These are phyloP conservation scores for Mrakia gelida DNA, from an alignment of 768 basidiomycete species.

Conservation along the genomic window DNA sequence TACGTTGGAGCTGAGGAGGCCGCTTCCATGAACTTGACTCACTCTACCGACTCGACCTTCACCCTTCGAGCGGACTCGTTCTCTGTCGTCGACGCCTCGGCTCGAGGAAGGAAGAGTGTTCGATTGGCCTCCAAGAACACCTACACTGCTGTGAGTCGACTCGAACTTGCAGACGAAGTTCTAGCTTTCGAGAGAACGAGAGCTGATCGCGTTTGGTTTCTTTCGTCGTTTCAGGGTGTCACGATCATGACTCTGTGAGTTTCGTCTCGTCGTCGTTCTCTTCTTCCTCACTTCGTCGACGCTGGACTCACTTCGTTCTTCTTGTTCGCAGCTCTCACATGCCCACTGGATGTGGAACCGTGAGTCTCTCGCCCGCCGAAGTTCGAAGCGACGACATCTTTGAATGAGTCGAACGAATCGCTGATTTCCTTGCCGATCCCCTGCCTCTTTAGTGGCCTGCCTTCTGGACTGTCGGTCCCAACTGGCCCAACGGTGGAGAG, in stretches of 20 bases:
- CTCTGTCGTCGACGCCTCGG: constrained; percentile 51
- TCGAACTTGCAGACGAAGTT: neutral
- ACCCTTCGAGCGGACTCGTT: constrained; percentile 85
- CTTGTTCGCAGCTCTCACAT: constrained; percentile 55
- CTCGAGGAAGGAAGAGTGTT: constrained; percentile 63
- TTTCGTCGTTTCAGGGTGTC: constrained; percentile 51
- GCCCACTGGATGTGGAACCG: constrained; percentile 82
- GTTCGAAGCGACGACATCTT: no score
- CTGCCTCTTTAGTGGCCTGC: constrained; percentile 38
- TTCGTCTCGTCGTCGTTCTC: neutral
- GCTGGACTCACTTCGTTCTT: neutral
- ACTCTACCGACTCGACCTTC: constrained; percentile 66
- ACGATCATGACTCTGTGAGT: constrained; percentile 65
- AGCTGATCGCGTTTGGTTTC: neutral
- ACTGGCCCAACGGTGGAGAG: constrained; percentile 37
- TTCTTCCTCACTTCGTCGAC: neutral
- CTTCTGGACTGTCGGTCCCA: constrained; percentile 45
- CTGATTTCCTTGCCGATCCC: no score
- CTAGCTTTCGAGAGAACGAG: neutral
- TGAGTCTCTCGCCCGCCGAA: no score
- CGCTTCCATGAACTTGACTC: constrained; percentile 54
- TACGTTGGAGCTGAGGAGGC: constrained; percentile 46
- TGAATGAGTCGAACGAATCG: no score
- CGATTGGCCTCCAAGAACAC: constrained; percentile 61
- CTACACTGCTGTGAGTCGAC: constrained; percentile 41